Base-by-base conservation (phyloP, 352 stramenopile genomes). In the Phytophthora cryptogea region DNA sequence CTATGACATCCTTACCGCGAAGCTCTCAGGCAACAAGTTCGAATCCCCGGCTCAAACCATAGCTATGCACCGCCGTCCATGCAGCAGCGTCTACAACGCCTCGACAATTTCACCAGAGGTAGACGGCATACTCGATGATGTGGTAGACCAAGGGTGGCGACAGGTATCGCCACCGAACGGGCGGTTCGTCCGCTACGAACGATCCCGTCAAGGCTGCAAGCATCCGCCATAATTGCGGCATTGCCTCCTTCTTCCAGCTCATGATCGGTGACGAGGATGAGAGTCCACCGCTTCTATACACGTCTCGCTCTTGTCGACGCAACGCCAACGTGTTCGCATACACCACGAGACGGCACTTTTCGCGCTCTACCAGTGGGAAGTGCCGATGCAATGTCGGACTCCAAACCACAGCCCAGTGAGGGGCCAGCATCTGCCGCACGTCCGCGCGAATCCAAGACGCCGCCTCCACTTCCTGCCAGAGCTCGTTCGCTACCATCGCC, bases 351-450 rank as follows among this genome's bases (percentile, higher is more conserved):
- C 72, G 72, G 37, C 74, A 86, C 41, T 91, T 89, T 31, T 84
- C 56, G 10, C 73, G 83, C 45, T 94, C 74, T 42, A 56, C 50
- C 0, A 31, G 30, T 23, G 83, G 72, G 59, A 90, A 91, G 35
- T 74, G 70, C 3, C 54, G 58, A 59, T 92, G 81, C 36, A 72
- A 53, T n/a, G 13, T 36, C 5, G 72, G 83, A 28, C 33, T 81
- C 85, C 83, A 94, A 33, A 83, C 42, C 23, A 88, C 63, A 3
- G 81, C 75, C 83, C 81, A 92, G 4, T 56, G 27, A 9, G 79
- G 59, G 35, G 70, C 70, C 33, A 94, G 72, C 55, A 88, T 83
- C 10, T 31, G 59, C 36, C 63, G 60, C 6, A 90, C 46, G 17
- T 83, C 66, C 3, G 20, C n/a, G 33, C 60, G 65, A 28, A 88